Percentiles rank a stretch among this genome's conserved stretches.
phyloP scores from a whole-genome alignment of 345 rosid species.

The Psidium friedrichsthalianum region DNA sequence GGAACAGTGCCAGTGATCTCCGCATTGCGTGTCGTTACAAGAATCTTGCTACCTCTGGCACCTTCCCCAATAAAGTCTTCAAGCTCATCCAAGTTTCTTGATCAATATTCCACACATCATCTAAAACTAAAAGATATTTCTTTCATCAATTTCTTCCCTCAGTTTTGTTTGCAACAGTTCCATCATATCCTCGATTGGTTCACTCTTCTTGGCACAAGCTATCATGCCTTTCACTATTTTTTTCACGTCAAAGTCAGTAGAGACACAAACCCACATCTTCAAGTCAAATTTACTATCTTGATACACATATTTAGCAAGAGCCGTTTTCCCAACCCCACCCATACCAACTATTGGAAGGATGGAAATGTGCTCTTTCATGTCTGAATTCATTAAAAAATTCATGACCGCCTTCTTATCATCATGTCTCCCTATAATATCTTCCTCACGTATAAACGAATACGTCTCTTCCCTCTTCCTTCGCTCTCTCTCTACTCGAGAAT shows the following conservation, averaged over 20 bases:
- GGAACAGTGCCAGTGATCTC: rapidly evolving
- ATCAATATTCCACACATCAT: rapidly evolving
- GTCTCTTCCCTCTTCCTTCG: too few species aligned
- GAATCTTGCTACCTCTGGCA: background rate
- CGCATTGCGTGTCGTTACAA: background rate
- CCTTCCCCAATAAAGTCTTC: background rate
- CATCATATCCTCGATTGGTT: rapidly evolving
- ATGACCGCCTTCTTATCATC: too few species aligned
- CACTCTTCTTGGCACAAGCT: background rate
- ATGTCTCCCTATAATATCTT: too few species aligned
- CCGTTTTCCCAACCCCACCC: too few species aligned
- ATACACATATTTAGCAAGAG: too few species aligned
- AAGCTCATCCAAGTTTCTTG: rapidly evolving
- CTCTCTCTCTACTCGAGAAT: too few species aligned
- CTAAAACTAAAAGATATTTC: background rate
- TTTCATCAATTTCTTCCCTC: rapidly evolving
- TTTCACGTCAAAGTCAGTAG: background rate
- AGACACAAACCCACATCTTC: background rate
- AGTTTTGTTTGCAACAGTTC: rapidly evolving
- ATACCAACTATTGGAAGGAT: too few species aligned
- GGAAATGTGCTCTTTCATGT: too few species aligned
- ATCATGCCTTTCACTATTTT: background rate
- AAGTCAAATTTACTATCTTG: background rate
- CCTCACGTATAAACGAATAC: too few species aligned
- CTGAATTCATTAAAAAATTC: too few species aligned